Evolutionary conservation across 345 rosid species (phyloP).

Genomic region (thale cress (Arabidopsis thaliana)): DNA sequence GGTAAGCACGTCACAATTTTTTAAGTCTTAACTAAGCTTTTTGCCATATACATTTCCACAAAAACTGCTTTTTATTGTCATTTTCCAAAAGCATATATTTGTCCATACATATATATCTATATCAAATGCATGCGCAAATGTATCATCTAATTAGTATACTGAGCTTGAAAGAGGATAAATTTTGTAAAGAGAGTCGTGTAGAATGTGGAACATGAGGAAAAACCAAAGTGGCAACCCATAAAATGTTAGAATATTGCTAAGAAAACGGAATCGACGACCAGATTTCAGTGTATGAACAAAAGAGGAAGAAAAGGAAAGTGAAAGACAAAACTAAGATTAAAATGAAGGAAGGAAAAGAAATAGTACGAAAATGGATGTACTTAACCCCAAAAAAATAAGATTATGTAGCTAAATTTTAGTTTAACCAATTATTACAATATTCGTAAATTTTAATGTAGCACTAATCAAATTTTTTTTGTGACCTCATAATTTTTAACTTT

Average conservation of each 20-base stretch:
- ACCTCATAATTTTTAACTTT: not conserved
- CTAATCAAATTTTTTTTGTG: not conserved
- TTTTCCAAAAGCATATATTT: slow-evolving; percentile 25
- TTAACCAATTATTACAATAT: not conserved
- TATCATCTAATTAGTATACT: not conserved
- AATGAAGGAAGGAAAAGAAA: too few relatives aligned
- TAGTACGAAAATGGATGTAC: not conserved
- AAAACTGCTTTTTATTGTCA: not conserved
- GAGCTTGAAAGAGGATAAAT: slow-evolving; percentile 16
- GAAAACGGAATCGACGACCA: slow-evolving; percentile 17
- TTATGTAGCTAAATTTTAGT: slow-evolving; percentile 13
- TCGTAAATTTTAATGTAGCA: not conserved
- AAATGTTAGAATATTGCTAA: slow-evolving; percentile 27
- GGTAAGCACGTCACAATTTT: slow-evolving; percentile 25
- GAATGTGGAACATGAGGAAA: slow-evolving; percentile 28
- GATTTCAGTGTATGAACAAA: slow-evolving; percentile 17
- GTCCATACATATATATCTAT: slow-evolving; percentile 28
- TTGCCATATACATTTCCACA: slow-evolving; percentile 14
- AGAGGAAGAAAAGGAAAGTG: not conserved
- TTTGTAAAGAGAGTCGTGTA: slow-evolving; percentile 21
- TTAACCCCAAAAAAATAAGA: not conserved
- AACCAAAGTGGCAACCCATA: slow-evolving; percentile 7
- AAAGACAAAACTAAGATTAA: not conserved
- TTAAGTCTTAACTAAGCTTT: slow-evolving; percentile 28
- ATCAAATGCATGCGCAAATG: slow-evolving; percentile 5